These are phyloP conservation scores for Dissophora ornata DNA, from an alignment of 192 early-diverging fungal species.

Conservation along the genomic window DNA sequence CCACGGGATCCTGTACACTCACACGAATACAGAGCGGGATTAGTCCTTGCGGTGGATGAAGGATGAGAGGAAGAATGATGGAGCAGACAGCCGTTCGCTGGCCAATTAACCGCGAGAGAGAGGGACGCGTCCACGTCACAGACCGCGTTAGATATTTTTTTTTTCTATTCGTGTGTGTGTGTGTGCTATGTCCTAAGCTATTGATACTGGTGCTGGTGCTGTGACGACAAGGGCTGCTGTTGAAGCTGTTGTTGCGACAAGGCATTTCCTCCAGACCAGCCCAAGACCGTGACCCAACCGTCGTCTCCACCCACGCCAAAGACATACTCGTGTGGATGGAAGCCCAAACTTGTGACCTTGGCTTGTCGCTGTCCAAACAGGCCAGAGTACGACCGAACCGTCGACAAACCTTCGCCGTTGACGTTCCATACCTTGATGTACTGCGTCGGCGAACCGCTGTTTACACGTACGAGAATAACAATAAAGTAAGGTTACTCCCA, in stretches of 20 bases:
- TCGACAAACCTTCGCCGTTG: slow-evolving; percentile 57
- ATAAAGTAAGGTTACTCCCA: background rate
- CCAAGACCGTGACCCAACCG: slow-evolving; percentile 51
- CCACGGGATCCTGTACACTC: no score
- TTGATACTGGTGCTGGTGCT: slow-evolving; percentile 7
- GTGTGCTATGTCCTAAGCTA: background rate
- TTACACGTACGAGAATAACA: background rate
- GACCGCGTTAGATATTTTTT: no score
- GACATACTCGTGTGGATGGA: slow-evolving; percentile 75
- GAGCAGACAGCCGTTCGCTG: no score
- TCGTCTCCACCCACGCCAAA: slow-evolving; percentile 63
- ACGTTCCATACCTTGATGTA: slow-evolving; percentile 71
- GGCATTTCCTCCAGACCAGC: slow-evolving; percentile 34
- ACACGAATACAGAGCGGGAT: no score
- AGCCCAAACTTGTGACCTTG: slow-evolving; percentile 67
- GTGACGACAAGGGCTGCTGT: background rate
- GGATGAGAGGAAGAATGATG: no score
- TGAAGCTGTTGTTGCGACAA: background rate
- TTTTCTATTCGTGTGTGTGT: background rate
- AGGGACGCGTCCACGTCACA: background rate
- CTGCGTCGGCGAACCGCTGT: slow-evolving; percentile 53
- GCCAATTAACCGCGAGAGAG: background rate
- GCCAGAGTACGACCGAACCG: slow-evolving; percentile 64
- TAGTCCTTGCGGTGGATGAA: no score
- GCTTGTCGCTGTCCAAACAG: slow-evolving; percentile 65